Evolutionary conservation across 2,329 filamentous ascomycete genomes (phyloP).

Genomic region (Penicillium sp.): DNA sequence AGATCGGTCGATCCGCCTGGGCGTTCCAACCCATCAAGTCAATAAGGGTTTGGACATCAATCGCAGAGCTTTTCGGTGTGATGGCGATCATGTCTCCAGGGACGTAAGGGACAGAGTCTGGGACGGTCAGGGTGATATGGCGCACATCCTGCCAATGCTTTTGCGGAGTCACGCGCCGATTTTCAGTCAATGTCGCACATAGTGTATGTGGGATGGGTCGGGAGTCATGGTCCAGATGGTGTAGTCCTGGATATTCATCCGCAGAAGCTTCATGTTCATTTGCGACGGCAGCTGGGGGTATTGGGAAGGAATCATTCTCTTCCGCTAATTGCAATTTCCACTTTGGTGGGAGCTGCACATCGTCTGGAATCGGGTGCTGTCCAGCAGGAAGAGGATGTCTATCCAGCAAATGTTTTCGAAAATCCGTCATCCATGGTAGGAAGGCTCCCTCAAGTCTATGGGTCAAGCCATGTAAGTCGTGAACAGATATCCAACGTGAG

Average conservation of each 20-base stretch:
- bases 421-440: slow-evolving; percentile 69
- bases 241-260: slow-evolving; percentile 24
- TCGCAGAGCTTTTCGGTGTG: slow-evolving; percentile 81
- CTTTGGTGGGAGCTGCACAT: slow-evolving; percentile 73
- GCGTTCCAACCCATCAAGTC: slow-evolving; percentile 73
- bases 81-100: slow-evolving; percentile 81
- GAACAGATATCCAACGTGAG: not conserved
- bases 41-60: slow-evolving; percentile 77
- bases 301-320: not conserved
- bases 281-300: not conserved
- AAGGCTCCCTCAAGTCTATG: slow-evolving; percentile 76
- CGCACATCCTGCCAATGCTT: slow-evolving; percentile 94
- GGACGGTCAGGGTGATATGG: slow-evolving; percentile 62
- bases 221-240: slow-evolving; percentile 42
- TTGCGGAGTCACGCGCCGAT: slow-evolving; percentile 70
- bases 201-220: slow-evolving; percentile 61
- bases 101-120: slow-evolving; percentile 49
- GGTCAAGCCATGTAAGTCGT: not conserved
- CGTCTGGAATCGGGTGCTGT: slow-evolving; percentile 68
- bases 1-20: slow-evolving; percentile 69
- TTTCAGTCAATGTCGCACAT: slow-evolving; percentile 61
- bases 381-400: slow-evolving; percentile 68
- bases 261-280: slow-evolving; percentile 6
- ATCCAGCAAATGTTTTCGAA: slow-evolving; percentile 66
- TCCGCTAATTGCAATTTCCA: slow-evolving; percentile 53